These are phyloP conservation scores for Rubia balearica DNA, from an alignment of 305 asterid species.

Conservation along the genomic window DNA sequence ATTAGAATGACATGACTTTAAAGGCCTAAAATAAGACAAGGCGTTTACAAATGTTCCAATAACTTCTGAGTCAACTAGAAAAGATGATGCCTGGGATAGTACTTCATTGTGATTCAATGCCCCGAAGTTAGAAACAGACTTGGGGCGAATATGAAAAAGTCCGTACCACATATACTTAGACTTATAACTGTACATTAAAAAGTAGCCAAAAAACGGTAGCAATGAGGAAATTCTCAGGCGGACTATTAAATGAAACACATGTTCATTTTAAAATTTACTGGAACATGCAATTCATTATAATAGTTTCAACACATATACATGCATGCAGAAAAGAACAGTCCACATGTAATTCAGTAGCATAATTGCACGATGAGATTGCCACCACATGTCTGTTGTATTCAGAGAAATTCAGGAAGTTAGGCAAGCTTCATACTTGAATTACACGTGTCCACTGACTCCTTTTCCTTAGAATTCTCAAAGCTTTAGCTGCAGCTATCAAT, in stretches of 20 bases:
- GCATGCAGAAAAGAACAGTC: not conserved
- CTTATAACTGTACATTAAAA: too few species aligned
- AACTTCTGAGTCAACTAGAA: not conserved
- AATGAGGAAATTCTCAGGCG: too few species aligned
- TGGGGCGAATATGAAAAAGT: too few species aligned
- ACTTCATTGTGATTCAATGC: too few species aligned
- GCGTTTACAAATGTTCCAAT: not conserved
- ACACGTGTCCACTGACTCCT: conserved; percentile 66
- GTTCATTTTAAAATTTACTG: too few species aligned
- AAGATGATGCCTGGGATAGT: too few species aligned
- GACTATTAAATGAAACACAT: too few species aligned
- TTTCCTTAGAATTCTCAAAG: conserved; percentile 58
- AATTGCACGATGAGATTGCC: not conserved
- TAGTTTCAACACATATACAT: too few species aligned
- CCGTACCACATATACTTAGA: too few species aligned
- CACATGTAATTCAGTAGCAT: not conserved
- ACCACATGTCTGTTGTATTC: not conserved
- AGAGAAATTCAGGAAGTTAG: conserved; percentile 1
- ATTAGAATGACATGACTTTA: not conserved
- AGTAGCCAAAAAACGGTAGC: too few species aligned
- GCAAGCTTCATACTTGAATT: conserved; percentile 53
- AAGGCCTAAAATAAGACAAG: not conserved
- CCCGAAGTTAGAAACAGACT: too few species aligned
- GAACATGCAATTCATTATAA: too few species aligned
- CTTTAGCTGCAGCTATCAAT: conserved; percentile 78